These are phyloP conservation scores for Gaultheria prostrata DNA, from an alignment of 148 eudicot genomes.

Conservation along the genomic window DNA sequence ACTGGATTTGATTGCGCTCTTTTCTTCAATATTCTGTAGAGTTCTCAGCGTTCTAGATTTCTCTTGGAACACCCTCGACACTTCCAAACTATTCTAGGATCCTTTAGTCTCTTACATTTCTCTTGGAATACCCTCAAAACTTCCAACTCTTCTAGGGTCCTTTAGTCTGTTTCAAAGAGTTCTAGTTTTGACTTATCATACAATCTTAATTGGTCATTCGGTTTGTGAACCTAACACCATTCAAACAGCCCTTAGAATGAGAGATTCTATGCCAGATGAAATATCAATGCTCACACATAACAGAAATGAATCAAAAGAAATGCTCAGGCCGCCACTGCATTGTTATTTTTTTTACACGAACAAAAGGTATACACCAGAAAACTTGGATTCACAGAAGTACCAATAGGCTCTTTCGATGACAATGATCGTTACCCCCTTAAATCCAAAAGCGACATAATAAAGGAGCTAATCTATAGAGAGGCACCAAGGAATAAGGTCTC, in stretches of 20 bases:
- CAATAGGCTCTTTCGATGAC: constrained; percentile 48
- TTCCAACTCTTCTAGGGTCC: too few species aligned
- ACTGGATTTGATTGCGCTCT: too few species aligned
- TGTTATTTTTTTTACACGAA: constrained; percentile 24
- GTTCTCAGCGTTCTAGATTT: too few species aligned
- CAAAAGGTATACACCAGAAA: constrained; percentile 40
- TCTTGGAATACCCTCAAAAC: too few species aligned
- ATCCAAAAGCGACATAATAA: constrained; percentile 38
- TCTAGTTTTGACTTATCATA: too few species aligned
- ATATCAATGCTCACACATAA: neutral
- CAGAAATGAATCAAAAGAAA: neutral
- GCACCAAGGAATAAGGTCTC: constrained; percentile 48
- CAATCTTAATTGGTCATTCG: neutral
- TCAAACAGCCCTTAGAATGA: neutral
- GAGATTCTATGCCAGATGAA: neutral
- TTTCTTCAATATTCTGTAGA: too few species aligned
- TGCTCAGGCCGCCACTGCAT: neutral
- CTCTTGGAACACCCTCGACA: too few species aligned
- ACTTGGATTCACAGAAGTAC: constrained; percentile 60
- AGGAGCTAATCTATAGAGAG: constrained; percentile 48
- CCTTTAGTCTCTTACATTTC: too few species aligned
- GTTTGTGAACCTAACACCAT: neutral
- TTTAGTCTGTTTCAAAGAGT: too few species aligned
- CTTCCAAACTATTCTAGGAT: too few species aligned
- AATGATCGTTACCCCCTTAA: constrained; percentile 45